These are phyloP conservation scores for Pisolithus thermaeus DNA, from an alignment of 1,284 basidiomycete genomes.

Conservation along the genomic window DNA sequence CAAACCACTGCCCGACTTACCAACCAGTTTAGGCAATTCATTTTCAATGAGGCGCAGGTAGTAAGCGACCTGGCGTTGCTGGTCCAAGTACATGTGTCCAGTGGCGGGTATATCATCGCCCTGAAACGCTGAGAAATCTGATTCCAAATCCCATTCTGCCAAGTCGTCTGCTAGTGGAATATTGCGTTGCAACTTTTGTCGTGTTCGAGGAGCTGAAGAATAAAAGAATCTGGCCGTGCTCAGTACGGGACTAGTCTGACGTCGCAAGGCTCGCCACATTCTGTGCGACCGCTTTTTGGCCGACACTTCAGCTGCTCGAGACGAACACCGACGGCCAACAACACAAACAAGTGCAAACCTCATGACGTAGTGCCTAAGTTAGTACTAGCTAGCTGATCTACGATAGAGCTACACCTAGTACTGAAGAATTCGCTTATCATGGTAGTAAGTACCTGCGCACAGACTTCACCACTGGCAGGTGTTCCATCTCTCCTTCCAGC, in stretches of 20 bases:
- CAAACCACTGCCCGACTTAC: conserved; percentile 40
- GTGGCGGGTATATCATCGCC: conserved; percentile 60
- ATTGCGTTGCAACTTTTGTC: conserved; percentile 23
- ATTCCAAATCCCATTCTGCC: conserved; percentile 26
- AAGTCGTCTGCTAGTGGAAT: conserved; percentile 25
- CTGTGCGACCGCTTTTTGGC: background rate
- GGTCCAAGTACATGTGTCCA: conserved; percentile 63
- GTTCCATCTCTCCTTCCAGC: conserved; percentile 26
- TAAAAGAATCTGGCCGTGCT: conserved; percentile 17
- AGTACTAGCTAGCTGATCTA: too few species aligned
- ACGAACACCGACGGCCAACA: background rate
- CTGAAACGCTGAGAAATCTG: conserved; percentile 33
- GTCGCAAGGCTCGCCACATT: conserved; percentile 3
- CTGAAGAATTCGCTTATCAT: conserved; percentile 17
- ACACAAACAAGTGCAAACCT: background rate
- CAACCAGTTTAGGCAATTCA: conserved; percentile 76
- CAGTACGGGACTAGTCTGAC: conserved; percentile 7
- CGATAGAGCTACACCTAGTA: too few species aligned
- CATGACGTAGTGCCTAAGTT: too few species aligned
- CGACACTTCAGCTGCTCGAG: too few species aligned
- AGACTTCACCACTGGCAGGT: background rate
- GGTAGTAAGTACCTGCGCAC: conserved; percentile 34
- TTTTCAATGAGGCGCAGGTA: conserved; percentile 80
- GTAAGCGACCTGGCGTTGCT: conserved; percentile 64
- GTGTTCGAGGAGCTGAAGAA: conserved; percentile 11